These are phyloP conservation scores for Exophiala alcalophila DNA, from an alignment of 2,329 filamentous ascomycete genomes.

Conservation along the genomic window DNA sequence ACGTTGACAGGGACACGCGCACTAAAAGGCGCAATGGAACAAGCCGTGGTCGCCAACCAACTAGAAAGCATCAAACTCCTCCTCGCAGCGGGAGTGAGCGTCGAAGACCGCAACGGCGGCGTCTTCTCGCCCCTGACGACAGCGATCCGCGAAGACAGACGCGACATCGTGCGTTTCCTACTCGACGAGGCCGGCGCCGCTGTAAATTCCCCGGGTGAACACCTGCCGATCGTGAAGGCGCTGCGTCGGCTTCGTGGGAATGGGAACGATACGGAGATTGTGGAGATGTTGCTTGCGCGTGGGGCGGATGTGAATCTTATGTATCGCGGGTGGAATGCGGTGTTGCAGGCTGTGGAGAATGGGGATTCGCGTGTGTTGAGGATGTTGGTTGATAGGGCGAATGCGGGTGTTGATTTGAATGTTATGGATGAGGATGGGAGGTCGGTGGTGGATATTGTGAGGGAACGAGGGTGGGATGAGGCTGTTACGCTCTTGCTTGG, in stretches of 20 bases:
- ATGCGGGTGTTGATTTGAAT: constrained; percentile 37
- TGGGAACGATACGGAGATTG: constrained; percentile 56
- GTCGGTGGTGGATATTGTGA: constrained; percentile 58
- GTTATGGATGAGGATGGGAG: constrained; percentile 55
- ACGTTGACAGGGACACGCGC: constrained; percentile 59
- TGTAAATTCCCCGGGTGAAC: constrained; percentile 66
- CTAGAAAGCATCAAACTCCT: constrained; percentile 66
- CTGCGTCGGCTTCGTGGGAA: constrained; percentile 59
- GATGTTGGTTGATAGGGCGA: constrained; percentile 41
- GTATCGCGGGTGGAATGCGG: constrained; percentile 64
- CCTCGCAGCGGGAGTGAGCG: constrained; percentile 61
- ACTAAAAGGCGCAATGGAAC: constrained; percentile 65
- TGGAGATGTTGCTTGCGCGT: constrained; percentile 60
- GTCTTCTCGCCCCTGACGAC: constrained; percentile 69
- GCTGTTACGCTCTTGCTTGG: constrained; percentile 48
- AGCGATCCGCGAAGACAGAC: constrained; percentile 61
- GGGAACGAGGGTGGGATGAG: constrained; percentile 58
- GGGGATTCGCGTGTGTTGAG: constrained; percentile 56
- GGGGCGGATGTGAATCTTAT: constrained; percentile 67
- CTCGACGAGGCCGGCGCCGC: constrained; percentile 62
- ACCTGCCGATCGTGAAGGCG: constrained; percentile 68
- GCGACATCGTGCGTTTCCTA: constrained; percentile 60
- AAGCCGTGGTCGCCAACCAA: constrained; percentile 65
- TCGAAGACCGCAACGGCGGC: constrained; percentile 70
- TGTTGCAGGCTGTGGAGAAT: constrained; percentile 65